These are phyloP conservation scores for Aspergillus brunneoviolaceus DNA, from an alignment of 2,329 filamentous ascomycete species.

Conservation along the genomic window DNA sequence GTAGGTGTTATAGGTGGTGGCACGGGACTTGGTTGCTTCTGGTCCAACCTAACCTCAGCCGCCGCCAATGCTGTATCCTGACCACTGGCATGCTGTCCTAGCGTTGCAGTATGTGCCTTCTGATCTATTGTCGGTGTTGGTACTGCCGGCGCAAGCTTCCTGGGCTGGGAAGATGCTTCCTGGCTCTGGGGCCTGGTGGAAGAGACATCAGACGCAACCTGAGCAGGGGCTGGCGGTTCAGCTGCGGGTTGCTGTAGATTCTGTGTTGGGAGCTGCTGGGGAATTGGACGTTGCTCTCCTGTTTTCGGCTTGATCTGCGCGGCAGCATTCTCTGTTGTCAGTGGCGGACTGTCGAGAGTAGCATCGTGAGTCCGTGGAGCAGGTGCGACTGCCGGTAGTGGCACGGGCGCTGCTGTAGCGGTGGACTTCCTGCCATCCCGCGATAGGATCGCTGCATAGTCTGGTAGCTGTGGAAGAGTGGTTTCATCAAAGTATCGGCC, in stretches of 20 bases:
- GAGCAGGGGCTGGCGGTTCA: conserved; percentile 6
- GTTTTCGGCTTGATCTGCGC: conserved; percentile 12
- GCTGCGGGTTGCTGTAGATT: conserved; percentile 11
- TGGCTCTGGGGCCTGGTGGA: conserved; percentile 14
- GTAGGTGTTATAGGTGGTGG: conserved; percentile 20
- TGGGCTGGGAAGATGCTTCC: conserved; percentile 11
- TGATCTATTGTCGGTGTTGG: conserved; percentile 51
- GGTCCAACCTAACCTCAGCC: conserved; percentile 20
- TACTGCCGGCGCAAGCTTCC: conserved; percentile 43
- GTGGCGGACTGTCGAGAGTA: conserved; percentile 17
- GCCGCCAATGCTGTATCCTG: conserved; percentile 25
- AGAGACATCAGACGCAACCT: conserved; percentile 12
- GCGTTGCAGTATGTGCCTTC: conserved; percentile 16
- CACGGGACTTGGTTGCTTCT: conserved; percentile 17
- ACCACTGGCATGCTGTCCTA: conserved; percentile 26
- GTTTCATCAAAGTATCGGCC: conserved; percentile 58
- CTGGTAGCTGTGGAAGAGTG: conserved; percentile 48
- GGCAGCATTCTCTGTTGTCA: conserved; percentile 18
- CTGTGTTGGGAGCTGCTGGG: conserved; percentile 10
- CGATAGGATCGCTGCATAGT: conserved; percentile 30
- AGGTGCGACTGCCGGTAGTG: conserved; percentile 35
- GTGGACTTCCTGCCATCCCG: conserved; percentile 27
- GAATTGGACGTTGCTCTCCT: conserved; percentile 3
- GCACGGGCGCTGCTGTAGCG: conserved; percentile 36
- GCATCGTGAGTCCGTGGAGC: conserved; percentile 31